Percentiles rank a stretch among this genome's conserved stretches.
These are phyloP conservation scores for Cinnamomum micranthum DNA, from an alignment of 164 flowering plant genomes.

Conservation along the genomic window DNA sequence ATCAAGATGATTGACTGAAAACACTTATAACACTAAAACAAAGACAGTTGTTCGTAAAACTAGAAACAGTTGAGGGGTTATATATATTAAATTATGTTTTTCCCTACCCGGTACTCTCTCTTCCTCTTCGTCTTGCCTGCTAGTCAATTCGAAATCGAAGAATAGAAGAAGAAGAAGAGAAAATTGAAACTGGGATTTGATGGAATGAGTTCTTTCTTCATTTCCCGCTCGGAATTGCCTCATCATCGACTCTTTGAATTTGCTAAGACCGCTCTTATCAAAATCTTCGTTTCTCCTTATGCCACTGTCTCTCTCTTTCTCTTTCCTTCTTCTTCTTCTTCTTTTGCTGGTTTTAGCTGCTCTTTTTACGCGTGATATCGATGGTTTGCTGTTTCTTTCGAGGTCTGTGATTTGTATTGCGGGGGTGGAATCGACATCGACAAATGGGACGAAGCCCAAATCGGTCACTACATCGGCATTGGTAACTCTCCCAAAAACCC, in stretches of 20 bases:
- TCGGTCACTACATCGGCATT: constrained; percentile 85
- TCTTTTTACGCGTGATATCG: background rate
- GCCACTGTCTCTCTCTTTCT: constrained; percentile 41
- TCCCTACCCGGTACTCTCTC: too few species aligned
- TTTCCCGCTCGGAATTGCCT: constrained; percentile 5
- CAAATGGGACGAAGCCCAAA: constrained; percentile 84
- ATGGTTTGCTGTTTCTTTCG: background rate
- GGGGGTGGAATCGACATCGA: constrained; percentile 64
- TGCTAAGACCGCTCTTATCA: constrained; percentile 69
- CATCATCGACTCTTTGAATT: constrained; percentile 55
- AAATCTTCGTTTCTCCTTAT: constrained; percentile 78
- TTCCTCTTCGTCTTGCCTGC: too few species aligned
- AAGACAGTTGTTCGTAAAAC: too few species aligned
- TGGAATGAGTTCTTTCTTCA: background rate
- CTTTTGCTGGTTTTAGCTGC: background rate
- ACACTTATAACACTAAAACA: too few species aligned
- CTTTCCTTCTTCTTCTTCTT: constrained; percentile 10
- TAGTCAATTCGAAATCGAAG: background rate
- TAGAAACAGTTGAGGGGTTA: too few species aligned
- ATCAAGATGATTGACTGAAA: too few species aligned
- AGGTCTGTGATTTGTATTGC: constrained; percentile 88
- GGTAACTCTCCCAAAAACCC: constrained; percentile 36
- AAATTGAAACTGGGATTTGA: too few species aligned
- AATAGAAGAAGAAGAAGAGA: background rate
- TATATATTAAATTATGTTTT: too few species aligned